Conservation (phyloP, 1,284 basidiomycete genomes). For the Gymnopus androsaceus region DNA sequence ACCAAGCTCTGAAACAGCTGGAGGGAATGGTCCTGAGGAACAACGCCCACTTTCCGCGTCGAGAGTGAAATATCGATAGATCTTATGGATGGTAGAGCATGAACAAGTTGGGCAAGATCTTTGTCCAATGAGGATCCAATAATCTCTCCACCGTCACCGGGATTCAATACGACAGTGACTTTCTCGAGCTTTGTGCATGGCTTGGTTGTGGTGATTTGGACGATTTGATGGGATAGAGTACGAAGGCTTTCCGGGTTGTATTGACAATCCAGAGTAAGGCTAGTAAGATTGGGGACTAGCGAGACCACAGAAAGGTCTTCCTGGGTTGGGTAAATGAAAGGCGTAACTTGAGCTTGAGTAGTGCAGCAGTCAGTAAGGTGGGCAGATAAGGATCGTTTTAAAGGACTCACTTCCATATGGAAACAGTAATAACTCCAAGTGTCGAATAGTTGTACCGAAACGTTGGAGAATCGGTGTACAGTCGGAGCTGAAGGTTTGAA, state of each 20-base stretch:
- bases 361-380: not conserved
- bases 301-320: not conserved
- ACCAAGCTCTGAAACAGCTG: not conserved
- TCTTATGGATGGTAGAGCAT: not conserved
- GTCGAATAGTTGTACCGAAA: not conserved
- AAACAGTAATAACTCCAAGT: not conserved
- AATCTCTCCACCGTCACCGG: not conserved
- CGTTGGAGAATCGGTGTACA: not conserved
- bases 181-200: not conserved
- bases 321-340: not conserved
- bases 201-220: not conserved
- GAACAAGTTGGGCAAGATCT: not conserved
- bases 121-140: not conserved
- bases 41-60: not conserved
- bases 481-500: not conserved
- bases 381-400: not conserved
- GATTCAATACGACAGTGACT: not conserved
- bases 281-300: not conserved
- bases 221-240: not conserved
- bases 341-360: not conserved
- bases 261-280: not conserved
- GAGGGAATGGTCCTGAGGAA: not conserved
- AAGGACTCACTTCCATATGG: not conserved
- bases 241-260: not conserved
- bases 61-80: not conserved